phyloP scores from a whole-genome alignment of 129 eudicot genomes.

The Artemisia argyi region DNA sequence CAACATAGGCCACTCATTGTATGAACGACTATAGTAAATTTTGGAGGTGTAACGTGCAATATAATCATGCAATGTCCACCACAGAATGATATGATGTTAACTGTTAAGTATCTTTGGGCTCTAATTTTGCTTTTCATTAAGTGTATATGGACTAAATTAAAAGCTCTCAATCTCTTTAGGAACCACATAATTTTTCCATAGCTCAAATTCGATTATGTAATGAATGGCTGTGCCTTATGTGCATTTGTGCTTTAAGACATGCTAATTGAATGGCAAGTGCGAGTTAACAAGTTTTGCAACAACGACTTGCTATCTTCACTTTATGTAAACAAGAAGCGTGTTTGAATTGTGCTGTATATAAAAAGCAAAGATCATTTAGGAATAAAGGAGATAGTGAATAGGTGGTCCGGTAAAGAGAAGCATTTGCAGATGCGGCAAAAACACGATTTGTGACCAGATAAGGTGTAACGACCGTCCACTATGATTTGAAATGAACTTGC shows the following conservation, averaged over 20 bases:
- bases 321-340: conserved; percentile 23
- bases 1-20: conserved; percentile 9
- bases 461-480: conserved; percentile 7
- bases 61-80: no score
- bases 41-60: no score
- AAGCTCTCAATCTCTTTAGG: not conserved
- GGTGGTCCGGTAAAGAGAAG: conserved; percentile 40
- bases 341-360: conserved; percentile 12
- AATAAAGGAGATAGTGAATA: conserved; percentile 18
- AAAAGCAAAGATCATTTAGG: conserved; percentile 2
- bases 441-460: conserved; percentile 18
- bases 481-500: not conserved
- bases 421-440: conserved; percentile 23
- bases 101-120: no score
- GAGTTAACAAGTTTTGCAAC: not conserved
- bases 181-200: not conserved
- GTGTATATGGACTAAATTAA: not conserved
- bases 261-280: not conserved
- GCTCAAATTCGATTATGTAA: not conserved
- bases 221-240: not conserved
- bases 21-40: not conserved
- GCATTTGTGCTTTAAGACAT: not conserved
- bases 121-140: no score
- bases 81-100: no score
- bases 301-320: not conserved